These are phyloP conservation scores for Claviceps monticola DNA, from an alignment of 2,329 filamentous ascomycete genomes.

Conservation along the genomic window DNA sequence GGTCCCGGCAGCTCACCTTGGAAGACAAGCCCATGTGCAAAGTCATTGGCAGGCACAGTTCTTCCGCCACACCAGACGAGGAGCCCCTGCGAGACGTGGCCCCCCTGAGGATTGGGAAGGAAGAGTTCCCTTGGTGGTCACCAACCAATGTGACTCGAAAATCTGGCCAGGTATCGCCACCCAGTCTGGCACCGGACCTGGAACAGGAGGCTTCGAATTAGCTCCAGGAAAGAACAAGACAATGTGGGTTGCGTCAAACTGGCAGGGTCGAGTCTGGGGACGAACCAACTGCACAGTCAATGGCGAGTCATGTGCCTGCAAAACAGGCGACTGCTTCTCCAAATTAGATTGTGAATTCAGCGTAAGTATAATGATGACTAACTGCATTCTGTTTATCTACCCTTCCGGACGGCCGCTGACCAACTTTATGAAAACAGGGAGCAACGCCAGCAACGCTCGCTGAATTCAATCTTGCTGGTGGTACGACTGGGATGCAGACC, in stretches of 20 bases:
- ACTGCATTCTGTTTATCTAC: neutral
- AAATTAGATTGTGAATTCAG: constrained; percentile 54
- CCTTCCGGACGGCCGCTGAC: neutral
- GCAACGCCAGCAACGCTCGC: constrained; percentile 62
- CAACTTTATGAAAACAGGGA: constrained; percentile 33
- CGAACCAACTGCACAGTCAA: constrained; percentile 73
- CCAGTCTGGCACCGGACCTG: constrained; percentile 55
- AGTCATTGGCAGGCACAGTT: constrained; percentile 16
- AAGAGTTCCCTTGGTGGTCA: constrained; percentile 48
- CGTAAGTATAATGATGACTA: constrained; percentile 29
- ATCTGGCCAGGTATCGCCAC: constrained; percentile 68
- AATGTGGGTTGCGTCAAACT: constrained; percentile 55
- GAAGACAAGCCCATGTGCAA: constrained; percentile 6
- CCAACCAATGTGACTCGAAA: constrained; percentile 56
- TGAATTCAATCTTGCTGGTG: constrained; percentile 65
- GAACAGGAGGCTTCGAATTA: constrained; percentile 55
- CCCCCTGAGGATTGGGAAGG: constrained; percentile 21
- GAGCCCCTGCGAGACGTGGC: constrained; percentile 14
- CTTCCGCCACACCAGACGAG: constrained; percentile 13
- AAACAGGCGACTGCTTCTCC: constrained; percentile 64
- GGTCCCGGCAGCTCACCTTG: constrained; percentile 8
- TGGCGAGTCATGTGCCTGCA: constrained; percentile 51
- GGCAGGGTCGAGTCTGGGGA: constrained; percentile 74
- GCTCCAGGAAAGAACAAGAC: constrained; percentile 40
- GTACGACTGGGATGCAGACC: constrained; percentile 44